Percentiles rank a stretch among this genome's conserved stretches.
Evolutionary conservation across 2,329 filamentous ascomycete species (phyloP).

Genomic region (Cytospora piceicola): DNA sequence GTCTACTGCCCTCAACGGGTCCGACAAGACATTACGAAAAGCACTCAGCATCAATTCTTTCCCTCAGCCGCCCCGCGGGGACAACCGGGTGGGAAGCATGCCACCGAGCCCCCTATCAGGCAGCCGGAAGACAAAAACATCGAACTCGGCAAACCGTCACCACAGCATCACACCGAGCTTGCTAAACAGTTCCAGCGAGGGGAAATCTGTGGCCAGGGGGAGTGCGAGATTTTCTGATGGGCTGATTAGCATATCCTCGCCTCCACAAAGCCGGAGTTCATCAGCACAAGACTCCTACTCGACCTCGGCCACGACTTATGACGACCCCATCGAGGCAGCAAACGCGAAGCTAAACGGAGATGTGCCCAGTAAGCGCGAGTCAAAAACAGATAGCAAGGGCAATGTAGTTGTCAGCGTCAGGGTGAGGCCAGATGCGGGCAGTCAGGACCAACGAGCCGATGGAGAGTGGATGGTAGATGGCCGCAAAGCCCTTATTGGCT

Average conservation of each 20-base stretch:
- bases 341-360: conserved; percentile 40
- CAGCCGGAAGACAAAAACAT: conserved; percentile 58
- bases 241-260: conserved; percentile 76
- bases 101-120: conserved; percentile 64
- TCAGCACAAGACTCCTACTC: conserved; percentile 92
- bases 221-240: conserved; percentile 72
- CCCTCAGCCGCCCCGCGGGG: conserved; percentile 80
- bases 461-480: conserved; percentile 93
- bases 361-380: conserved; percentile 50
- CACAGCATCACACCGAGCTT: conserved; percentile 68
- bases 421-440: conserved; percentile 79
- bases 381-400: conserved; percentile 76
- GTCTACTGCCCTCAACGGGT: conserved; percentile 55
- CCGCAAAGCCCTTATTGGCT: conserved; percentile 78
- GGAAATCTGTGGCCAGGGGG: conserved; percentile 68
- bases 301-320: conserved; percentile 85
- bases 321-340: conserved; percentile 69
- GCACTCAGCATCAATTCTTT: conserved; percentile 94
- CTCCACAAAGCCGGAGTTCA: conserved; percentile 85
- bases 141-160: conserved; percentile 57
- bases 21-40: conserved; percentile 76
- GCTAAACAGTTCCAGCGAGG: conserved; percentile 77
- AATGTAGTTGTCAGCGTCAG: conserved; percentile 96
- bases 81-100: conserved; percentile 60
- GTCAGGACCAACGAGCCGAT: conserved; percentile 66